Percentiles rank a stretch among this genome's conserved stretches.
phyloP scores from a whole-genome alignment of 2,329 filamentous ascomycete genomes.

The Sporothrix euskadiensis region DNA sequence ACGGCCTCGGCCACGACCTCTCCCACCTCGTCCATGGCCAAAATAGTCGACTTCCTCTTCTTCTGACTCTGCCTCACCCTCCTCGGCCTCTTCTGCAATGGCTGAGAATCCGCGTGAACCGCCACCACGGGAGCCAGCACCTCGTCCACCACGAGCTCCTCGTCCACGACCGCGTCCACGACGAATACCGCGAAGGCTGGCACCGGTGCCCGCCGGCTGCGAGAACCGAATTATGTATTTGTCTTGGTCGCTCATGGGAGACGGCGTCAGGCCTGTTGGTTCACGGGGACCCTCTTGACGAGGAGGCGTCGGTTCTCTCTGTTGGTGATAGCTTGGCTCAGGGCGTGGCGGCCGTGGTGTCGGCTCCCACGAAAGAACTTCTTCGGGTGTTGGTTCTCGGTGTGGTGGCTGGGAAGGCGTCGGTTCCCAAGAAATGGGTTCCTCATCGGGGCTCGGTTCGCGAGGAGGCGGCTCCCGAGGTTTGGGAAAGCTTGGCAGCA shows the following conservation, averaged over 20 bases:
- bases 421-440: neutral
- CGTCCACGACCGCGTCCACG: slow-evolving; percentile 12
- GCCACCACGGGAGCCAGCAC: neutral
- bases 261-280: neutral
- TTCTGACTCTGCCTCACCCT: slow-evolving; percentile 16
- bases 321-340: neutral
- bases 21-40: slow-evolving; percentile 25
- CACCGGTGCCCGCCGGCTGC: slow-evolving; percentile 24
- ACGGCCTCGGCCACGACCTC: slow-evolving; percentile 29
- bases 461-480: neutral
- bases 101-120: neutral
- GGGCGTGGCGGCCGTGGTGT: neutral
- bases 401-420: neutral
- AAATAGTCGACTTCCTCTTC: slow-evolving; percentile 28
- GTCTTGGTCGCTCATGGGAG: slow-evolving; percentile 29
- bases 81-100: slow-evolving; percentile 27
- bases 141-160: neutral
- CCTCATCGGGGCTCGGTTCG: neutral
- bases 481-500: slow-evolving; percentile 4
- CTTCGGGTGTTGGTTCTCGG: neutral
- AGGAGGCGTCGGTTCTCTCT: neutral
- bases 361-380: neutral
- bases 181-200: slow-evolving; percentile 21
- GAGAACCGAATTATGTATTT: slow-evolving; percentile 28
- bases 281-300: slow-evolving; percentile 5